Evolutionary conservation across 352 stramenopile species (phyloP).

Genomic region (Phytophthora multivora): DNA sequence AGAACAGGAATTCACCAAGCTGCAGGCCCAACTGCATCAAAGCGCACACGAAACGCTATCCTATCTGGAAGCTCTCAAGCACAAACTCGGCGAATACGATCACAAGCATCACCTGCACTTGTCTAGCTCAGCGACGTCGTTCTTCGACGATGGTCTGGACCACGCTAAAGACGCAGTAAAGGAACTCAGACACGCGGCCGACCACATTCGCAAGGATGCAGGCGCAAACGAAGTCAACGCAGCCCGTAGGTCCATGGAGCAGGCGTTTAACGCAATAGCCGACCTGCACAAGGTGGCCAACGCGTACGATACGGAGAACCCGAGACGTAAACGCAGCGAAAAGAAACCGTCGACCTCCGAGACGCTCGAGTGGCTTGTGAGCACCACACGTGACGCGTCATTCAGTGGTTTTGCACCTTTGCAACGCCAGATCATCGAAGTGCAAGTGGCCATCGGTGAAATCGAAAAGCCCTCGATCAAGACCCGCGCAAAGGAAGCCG

Average conservation of each 20-base stretch:
- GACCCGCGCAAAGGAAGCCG: conserved; percentile 27
- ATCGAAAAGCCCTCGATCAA: conserved; percentile 31
- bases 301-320: conserved; percentile 28
- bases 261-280: conserved; percentile 32
- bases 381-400: conserved; percentile 28
- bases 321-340: conserved; percentile 13
- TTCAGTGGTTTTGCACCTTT: conserved; percentile 30
- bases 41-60: conserved; percentile 14
- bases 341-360: conserved; percentile 32
- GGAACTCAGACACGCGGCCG: conserved; percentile 16
- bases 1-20: conserved; percentile 31
- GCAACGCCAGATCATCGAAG: conserved; percentile 26
- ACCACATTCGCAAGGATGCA: conserved; percentile 23
- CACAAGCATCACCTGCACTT: conserved; percentile 31
- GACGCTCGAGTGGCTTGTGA: conserved; percentile 36
- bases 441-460: conserved; percentile 7
- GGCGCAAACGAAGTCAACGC: conserved; percentile 9
- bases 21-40: conserved; percentile 34
- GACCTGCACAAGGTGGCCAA: conserved; percentile 36
- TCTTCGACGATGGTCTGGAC: conserved; percentile 34
- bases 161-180: conserved; percentile 37
- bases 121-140: conserved; percentile 23
- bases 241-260: conserved; percentile 30
- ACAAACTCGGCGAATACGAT: conserved; percentile 27
- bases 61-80: conserved; percentile 34